Evolutionary conservation across 2,329 filamentous ascomycete genomes (phyloP).

Genomic region (Cordyceps militaris): DNA sequence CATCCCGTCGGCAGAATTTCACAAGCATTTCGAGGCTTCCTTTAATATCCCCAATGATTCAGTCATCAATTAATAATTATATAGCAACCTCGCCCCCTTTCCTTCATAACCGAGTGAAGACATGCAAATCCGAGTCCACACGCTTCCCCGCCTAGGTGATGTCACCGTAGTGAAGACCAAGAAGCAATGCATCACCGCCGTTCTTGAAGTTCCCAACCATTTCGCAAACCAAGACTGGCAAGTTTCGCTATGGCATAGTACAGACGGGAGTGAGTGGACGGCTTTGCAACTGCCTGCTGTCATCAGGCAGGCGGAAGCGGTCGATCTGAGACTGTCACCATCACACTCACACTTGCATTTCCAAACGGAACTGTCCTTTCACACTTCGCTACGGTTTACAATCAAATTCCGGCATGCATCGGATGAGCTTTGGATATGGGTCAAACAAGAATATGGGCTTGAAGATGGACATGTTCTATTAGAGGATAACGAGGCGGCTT

Average conservation of each 20-base stretch:
- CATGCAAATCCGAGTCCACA: slow-evolving; percentile 36
- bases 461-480: slow-evolving; percentile 57
- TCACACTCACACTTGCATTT: slow-evolving; percentile 44
- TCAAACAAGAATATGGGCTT: slow-evolving; percentile 54
- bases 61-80: neutral
- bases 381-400: slow-evolving; percentile 55
- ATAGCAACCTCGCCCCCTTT: neutral
- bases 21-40: neutral
- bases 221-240: slow-evolving; percentile 58
- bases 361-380: slow-evolving; percentile 40
- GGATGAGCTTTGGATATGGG: slow-evolving; percentile 61
- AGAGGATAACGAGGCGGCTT: slow-evolving; percentile 21
- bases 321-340: slow-evolving; percentile 36
- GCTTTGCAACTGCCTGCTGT: slow-evolving; percentile 39
- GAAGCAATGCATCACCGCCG: slow-evolving; percentile 55
- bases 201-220: slow-evolving; percentile 57
- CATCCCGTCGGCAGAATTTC: no score
- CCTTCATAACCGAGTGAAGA: neutral
- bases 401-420: slow-evolving; percentile 55
- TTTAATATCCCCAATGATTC: neutral
- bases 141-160: slow-evolving; percentile 68
- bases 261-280: slow-evolving; percentile 48
- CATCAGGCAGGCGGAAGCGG: slow-evolving; percentile 29
- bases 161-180: slow-evolving; percentile 51
- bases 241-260: slow-evolving; percentile 64